phyloP scores from a whole-genome alignment of 2,329 filamentous ascomycete species.

The Didymella glomerata region DNA sequence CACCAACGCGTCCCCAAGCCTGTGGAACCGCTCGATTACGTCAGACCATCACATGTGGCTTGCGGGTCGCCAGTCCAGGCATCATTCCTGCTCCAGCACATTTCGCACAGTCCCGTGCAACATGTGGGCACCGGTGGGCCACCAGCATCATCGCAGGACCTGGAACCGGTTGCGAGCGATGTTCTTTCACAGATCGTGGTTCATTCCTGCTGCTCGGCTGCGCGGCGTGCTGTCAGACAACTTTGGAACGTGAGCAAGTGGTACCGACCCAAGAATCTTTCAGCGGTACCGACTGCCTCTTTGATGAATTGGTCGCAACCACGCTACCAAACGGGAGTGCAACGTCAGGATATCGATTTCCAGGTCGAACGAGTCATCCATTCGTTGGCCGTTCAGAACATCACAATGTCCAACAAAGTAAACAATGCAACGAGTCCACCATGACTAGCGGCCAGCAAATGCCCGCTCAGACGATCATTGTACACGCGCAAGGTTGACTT shows the following conservation, averaged over 20 bases:
- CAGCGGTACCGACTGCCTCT: constrained; percentile 1
- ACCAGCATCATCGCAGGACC: constrained; percentile 2
- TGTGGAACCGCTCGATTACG: constrained; percentile 22
- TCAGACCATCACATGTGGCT: constrained; percentile 22
- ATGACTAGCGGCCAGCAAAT: background rate
- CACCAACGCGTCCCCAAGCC: constrained; percentile 14
- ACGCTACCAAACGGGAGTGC: constrained; percentile 10
- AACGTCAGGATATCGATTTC: constrained; percentile 13
- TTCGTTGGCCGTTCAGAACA: background rate
- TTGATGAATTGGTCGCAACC: background rate
- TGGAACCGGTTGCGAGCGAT: background rate
- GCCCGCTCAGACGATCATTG: background rate
- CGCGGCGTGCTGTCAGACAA: constrained; percentile 15
- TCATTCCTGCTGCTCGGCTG: constrained; percentile 13
- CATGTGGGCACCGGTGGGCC: constrained; percentile 1
- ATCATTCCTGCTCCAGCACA: constrained; percentile 12
- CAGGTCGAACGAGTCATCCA: constrained; percentile 7
- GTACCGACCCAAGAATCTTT: constrained; percentile 6
- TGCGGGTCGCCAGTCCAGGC: constrained; percentile 2
- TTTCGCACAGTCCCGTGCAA: background rate
- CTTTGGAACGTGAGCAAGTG: constrained; percentile 10
- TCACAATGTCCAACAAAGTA: background rate
- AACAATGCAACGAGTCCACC: background rate
- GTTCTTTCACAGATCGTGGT: constrained; percentile 8
- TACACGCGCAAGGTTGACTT: background rate